A percentile compares a stretch with the other conserved stretches of the same genome.
phyloP scores from a whole-genome alignment of 129 eudicot genomes.

The Chrysanthemum seticuspe region DNA sequence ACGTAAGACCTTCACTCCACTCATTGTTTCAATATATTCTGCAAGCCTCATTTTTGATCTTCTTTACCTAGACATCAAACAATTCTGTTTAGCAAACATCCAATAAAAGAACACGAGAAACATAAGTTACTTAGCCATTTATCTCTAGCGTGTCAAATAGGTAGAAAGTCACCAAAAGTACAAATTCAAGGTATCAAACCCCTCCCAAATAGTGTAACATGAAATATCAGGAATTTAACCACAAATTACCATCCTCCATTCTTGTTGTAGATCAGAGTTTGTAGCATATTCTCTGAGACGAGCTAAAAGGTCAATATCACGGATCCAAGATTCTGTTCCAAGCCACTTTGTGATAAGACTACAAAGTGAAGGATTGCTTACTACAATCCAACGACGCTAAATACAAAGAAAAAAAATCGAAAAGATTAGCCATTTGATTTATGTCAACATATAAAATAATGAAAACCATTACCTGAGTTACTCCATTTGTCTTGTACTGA shows the following conservation, averaged over 20 bases:
- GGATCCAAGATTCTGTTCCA: slow-evolving; percentile 58
- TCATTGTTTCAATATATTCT: slow-evolving; percentile 57
- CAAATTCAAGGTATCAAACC: too few relatives aligned
- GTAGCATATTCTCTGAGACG: slow-evolving; percentile 45
- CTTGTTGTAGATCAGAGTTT: slow-evolving; percentile 46
- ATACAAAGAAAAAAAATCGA: slow-evolving; percentile 2
- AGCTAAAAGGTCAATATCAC: slow-evolving; percentile 44
- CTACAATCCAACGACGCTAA: slow-evolving; percentile 69
- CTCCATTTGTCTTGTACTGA: slow-evolving; percentile 64
- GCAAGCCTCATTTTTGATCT: slow-evolving; percentile 57
- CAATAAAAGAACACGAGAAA: background rate
- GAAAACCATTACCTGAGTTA: slow-evolving; percentile 50
- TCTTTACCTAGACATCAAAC: slow-evolving; percentile 47
- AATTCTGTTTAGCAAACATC: background rate
- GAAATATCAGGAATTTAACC: background rate
- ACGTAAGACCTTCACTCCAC: slow-evolving; percentile 45
- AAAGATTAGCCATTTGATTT: slow-evolving; percentile 13
- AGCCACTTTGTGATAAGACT: slow-evolving; percentile 55
- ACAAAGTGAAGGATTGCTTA: slow-evolving; percentile 59
- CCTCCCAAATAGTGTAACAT: too few relatives aligned
- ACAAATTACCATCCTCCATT: slow-evolving; percentile 47
- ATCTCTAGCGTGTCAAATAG: background rate
- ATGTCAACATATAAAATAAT: slow-evolving; percentile 15
- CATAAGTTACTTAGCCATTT: background rate
- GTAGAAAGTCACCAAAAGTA: too few relatives aligned